These are phyloP conservation scores for Boletus bicolor DNA, from an alignment of 768 basidiomycete species.

Conservation along the genomic window DNA sequence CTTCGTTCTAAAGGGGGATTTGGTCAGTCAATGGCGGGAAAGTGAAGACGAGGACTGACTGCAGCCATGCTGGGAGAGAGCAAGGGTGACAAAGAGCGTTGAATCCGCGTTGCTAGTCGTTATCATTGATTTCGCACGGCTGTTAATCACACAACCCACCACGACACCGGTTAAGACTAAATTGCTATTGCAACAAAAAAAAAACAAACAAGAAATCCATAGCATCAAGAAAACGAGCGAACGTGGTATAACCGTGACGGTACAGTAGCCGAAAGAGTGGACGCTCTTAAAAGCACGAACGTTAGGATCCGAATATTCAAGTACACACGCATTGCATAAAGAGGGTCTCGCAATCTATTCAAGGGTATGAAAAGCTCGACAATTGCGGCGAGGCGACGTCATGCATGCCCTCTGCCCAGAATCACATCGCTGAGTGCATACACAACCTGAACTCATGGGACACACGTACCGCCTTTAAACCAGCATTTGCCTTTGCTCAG, in stretches of 20 bases:
- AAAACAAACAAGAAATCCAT: slow-evolving; percentile 17
- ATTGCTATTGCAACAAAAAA: slow-evolving; percentile 27
- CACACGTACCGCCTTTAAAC: slow-evolving; percentile 68
- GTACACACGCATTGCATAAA: slow-evolving; percentile 2
- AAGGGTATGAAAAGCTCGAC: slow-evolving; percentile 22
- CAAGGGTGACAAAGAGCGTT: slow-evolving; percentile 14
- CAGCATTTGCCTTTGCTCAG: slow-evolving; percentile 80
- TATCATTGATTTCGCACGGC: slow-evolving; percentile 66
- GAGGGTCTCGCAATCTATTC: slow-evolving; percentile 1
- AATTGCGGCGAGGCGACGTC: slow-evolving; percentile 18
- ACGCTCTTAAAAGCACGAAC: slow-evolving; percentile 25
- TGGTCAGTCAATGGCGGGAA: background rate
- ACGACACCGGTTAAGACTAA: slow-evolving; percentile 6
- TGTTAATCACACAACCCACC: slow-evolving; percentile 20
- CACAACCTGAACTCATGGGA: background rate
- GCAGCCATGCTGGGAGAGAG: slow-evolving; percentile 46
- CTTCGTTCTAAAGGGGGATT: slow-evolving; percentile 43
- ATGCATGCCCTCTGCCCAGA: slow-evolving; percentile 41
- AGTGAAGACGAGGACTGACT: slow-evolving; percentile 35
- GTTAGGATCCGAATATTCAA: slow-evolving; percentile 3
- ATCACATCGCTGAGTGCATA: slow-evolving; percentile 1
- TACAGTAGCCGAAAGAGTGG: slow-evolving; percentile 19
- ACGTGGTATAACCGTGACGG: slow-evolving; percentile 27
- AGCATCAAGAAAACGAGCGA: slow-evolving; percentile 30
- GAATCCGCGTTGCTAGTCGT: slow-evolving; percentile 18